Base-by-base conservation (phyloP, 176 grass and related monocot genomes). In the Miscanthus lutarioriparius region DNA sequence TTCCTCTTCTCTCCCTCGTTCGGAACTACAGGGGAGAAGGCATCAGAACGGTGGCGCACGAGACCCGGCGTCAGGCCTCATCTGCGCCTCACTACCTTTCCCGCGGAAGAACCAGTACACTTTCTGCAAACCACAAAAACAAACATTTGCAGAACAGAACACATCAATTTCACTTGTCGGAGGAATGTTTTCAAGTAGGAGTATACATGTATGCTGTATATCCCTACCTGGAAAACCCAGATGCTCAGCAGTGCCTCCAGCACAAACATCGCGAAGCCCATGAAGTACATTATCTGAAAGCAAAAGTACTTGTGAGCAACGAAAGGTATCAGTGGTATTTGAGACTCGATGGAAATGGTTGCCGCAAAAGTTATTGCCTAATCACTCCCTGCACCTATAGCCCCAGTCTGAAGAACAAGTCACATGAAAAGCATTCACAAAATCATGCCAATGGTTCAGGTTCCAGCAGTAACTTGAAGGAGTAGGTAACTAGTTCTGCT, bases 261-360 rank as follows among this genome's bases (percentile, higher is more conserved):
- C 43, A 41, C 82, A 73, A 94, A 94, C 69, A 94, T 12, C 0
- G 74, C 56, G 16, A 91, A 91, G 22, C 92, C 92, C n/a, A 94
- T 27, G 12, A 94, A 94, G 74, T 89, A 91, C 38, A 94, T 83
- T 73, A 94, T 89, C 92, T 94, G 85, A 76, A 84, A 75, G 8
- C 12, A 48, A n/a, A 48, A 77, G 28, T 7, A 75, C 43, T 74
- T 49, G 69, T 13, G 2, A 59, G 39, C 41, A 16, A 51, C 62
- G 12, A 5, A 70, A 76, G 35, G 4, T 64, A 27, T 19, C 12
- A 3, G 14, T 20, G 30, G 49, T 69, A 38, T n/a, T n/a, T 49
- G 12, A 17, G 27, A 47, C 12, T 38, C 35, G n/a, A 9, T 37
- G 53, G n/a, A 77, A 40, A 32, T 63, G 14, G 15, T 72, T 48